These are phyloP conservation scores for Bacterosira constricta DNA, from an alignment of 108 stramenopile genomes.

Conservation along the genomic window DNA sequence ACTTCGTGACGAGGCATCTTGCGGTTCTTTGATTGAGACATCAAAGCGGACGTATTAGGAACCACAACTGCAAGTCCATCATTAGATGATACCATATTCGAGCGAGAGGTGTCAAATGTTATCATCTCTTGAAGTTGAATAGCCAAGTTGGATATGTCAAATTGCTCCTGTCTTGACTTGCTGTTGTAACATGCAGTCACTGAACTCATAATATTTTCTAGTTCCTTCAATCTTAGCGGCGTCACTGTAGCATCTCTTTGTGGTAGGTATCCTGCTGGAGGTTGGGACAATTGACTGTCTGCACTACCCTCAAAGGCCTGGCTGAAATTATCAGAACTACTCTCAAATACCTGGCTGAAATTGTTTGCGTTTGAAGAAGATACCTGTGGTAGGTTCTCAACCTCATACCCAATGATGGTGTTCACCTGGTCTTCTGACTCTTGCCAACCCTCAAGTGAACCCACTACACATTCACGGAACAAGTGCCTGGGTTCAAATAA, in stretches of 20 bases:
- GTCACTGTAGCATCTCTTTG: neutral
- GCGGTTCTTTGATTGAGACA: neutral
- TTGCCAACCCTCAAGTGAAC: neutral
- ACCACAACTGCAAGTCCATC: neutral
- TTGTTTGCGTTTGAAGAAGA: neutral
- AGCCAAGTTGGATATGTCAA: too few species aligned
- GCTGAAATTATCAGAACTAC: neutral
- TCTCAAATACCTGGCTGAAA: neutral
- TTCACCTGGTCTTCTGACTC: neutral
- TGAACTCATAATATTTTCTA: too few species aligned
- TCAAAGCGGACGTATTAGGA: neutral
- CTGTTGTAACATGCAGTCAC: too few species aligned
- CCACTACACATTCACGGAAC: neutral
- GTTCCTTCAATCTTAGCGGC: too few species aligned
- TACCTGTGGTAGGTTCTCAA: neutral
- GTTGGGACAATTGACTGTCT: neutral
- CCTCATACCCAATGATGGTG: neutral
- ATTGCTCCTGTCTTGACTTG: too few species aligned
- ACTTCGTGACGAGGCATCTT: neutral
- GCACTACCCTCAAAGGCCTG: too few species aligned
- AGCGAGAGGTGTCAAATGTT: too few species aligned
- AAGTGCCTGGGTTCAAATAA: neutral
- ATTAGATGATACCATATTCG: too few species aligned
- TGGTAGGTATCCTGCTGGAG: neutral
- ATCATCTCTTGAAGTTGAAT: too few species aligned